These are phyloP conservation scores for Backusella luteola DNA, from an alignment of 192 early-diverging fungal genomes.

Conservation along the genomic window DNA sequence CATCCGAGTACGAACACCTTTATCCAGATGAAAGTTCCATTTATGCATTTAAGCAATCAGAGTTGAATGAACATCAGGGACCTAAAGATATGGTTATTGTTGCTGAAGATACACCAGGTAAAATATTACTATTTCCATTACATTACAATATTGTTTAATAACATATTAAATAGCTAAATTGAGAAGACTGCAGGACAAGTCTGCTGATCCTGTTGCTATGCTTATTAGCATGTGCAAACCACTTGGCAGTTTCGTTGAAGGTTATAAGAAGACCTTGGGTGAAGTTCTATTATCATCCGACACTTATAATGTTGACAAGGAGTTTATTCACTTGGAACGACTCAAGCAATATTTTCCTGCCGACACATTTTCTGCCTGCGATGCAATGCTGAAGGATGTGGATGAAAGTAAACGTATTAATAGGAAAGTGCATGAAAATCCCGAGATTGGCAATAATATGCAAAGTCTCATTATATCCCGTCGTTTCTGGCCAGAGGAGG, in stretches of 20 bases:
- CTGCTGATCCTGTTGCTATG: conserved; percentile 17
- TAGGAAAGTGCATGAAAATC: conserved; percentile 11
- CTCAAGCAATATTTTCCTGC: conserved; percentile 12
- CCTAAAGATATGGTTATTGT: not conserved
- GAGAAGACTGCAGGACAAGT: conserved; percentile 14
- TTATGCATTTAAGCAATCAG: conserved; percentile 8
- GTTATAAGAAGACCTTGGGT: conserved; percentile 2
- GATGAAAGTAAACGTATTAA: conserved; percentile 9
- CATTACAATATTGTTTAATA: not conserved
- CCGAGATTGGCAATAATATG: not conserved
- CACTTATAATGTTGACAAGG: conserved; percentile 13
- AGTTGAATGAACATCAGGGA: not conserved
- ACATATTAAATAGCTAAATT: conserved; percentile 1
- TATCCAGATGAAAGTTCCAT: not conserved
- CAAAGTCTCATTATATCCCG: conserved; percentile 8
- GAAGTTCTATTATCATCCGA: not conserved
- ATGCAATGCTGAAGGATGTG: conserved; percentile 23
- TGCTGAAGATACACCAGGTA: conserved; percentile 12
- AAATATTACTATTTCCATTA: not conserved
- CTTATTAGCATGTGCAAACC: conserved; percentile 21
- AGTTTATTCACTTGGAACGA: not conserved
- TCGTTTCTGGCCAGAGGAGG: conserved; percentile 24
- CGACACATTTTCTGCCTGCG: not conserved
- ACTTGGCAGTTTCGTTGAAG: conserved; percentile 9
- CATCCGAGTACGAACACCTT: conserved; percentile 9